Base-by-base conservation (phyloP, 805 yeast species). In the Wickerhamomyces chambardii region DNA sequence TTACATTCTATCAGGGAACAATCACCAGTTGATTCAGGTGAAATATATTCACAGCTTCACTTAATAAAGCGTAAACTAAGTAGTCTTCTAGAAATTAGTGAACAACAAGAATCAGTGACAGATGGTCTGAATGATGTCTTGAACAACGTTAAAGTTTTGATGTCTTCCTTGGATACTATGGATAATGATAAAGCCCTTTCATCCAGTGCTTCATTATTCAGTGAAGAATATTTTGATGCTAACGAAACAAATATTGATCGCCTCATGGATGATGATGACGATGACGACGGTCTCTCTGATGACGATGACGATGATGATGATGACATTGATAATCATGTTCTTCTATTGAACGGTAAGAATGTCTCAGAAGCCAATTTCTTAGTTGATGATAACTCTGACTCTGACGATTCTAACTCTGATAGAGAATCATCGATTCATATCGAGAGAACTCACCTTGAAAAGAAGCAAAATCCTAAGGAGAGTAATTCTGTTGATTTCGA, bases 171-270 rank as follows among this genome's bases (percentile, higher is more conserved):
- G 12, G 27, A 24, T 14, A 12, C 27, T 11, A 12, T 24, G 9
- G 15, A 24, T 8, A 24, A 24, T 24, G 27, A 24, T 8, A 24
- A 14, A 11, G 14, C 41, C 15, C 40, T 53, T 2, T 35, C 55
- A 10, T 28, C 47, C 5, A 49, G 60, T 2, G 39, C 35, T 5
- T 61, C 71, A 4, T 48, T 70, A 3, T 58, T 70, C 17, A 65
- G 71, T 4, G 73, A 70, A 31, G 78, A 74, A 34, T 77, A 67
- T 46, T 76, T 56, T 48, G 95, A 84, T 59, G 95, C 95, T 1
- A 68, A 67, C 33, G 90, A 82, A 55, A 44, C 41, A 16, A 46
- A 45, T 11, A 53, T 36, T 4, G 54, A 47, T 19, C 24, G 24
- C n/a, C 56, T 47, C 28, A 44, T 41, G 12, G 68, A 63, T 30